These are phyloP conservation scores for Yamadazyma sp. DNA, from an alignment of 1,139 yeast genomes.

Conservation along the genomic window DNA sequence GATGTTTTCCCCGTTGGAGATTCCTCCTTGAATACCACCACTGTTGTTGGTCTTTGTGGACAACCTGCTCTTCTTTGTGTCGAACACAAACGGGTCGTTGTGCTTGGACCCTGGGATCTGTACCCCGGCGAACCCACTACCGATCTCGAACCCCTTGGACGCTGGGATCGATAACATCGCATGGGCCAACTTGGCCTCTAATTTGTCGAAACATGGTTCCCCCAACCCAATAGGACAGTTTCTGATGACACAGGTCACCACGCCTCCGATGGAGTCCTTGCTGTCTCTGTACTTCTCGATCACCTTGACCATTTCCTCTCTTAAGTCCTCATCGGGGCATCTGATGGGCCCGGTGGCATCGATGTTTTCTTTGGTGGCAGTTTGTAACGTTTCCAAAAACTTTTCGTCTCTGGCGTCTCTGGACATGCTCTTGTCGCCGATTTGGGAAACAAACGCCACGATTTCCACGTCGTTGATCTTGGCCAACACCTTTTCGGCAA, in stretches of 20 bases:
- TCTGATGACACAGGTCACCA: constrained; percentile 94
- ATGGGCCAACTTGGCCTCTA: constrained; percentile 92
- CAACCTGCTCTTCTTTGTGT: constrained; percentile 54
- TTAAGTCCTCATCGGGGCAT: constrained; percentile 78
- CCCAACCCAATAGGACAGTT: constrained; percentile 94
- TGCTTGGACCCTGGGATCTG: constrained; percentile 89
- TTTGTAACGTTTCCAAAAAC: constrained; percentile 66
- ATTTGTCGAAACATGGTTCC: constrained; percentile 95
- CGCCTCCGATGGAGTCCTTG: constrained; percentile 95
- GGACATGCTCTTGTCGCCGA: constrained; percentile 76
- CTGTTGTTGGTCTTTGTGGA: constrained; percentile 89
- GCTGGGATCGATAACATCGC: constrained; percentile 98
- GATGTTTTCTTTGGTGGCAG: constrained; percentile 83
- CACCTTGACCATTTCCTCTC: constrained; percentile 79
- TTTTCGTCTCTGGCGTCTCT: constrained; percentile 65
- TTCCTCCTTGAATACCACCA: constrained; percentile 98
- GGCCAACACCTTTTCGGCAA: constrained; percentile 85
- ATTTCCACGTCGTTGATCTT: constrained; percentile 85
- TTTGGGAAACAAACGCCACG: constrained; percentile 93
- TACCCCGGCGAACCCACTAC: constrained; percentile 93
- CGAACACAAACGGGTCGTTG: constrained; percentile 79
- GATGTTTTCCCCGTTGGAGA: constrained; percentile 91
- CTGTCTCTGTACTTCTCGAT: constrained; percentile 86
- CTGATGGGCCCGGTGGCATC: constrained; percentile 89
- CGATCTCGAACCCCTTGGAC: constrained; percentile 95